Evolutionary conservation across 306 rosid genomes (phyloP).

Genomic region (Corylus avellana): DNA sequence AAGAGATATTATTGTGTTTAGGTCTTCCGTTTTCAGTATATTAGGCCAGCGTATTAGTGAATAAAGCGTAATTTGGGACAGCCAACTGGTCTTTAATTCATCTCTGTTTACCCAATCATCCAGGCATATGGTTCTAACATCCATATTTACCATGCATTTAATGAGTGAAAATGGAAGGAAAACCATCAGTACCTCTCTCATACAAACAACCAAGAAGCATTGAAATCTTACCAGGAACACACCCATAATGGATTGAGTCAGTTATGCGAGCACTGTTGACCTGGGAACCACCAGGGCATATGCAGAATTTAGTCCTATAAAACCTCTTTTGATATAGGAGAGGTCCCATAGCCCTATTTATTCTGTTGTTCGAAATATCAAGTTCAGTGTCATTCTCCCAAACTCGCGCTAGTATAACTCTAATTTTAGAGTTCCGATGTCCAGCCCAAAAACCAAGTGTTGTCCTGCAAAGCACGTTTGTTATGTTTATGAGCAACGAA

Average conservation of each 20-base stretch:
- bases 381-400: constrained; percentile 99
- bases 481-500: constrained; percentile 2
- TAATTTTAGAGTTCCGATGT: constrained; percentile 90
- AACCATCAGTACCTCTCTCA: neutral
- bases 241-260: constrained; percentile 96
- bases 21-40: neutral
- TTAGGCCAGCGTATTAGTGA: neutral
- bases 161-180: neutral
- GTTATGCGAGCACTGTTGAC: constrained; percentile 96
- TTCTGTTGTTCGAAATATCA: constrained; percentile 85
- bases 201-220: neutral
- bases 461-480: constrained; percentile 62
- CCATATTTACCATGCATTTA: neutral
- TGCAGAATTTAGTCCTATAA: constrained; percentile 80
- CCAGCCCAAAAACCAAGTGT: constrained; percentile 96
- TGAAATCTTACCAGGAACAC: constrained; percentile 78
- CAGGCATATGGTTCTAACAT: neutral
- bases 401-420: constrained; percentile 89
- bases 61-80: neutral
- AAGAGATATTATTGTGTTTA: neutral
- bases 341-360: constrained; percentile 82
- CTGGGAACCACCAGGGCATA: constrained; percentile 99
- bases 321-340: constrained; percentile 85
- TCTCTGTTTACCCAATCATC: neutral
- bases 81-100: neutral